Evolutionary conservation across 257 asterid genomes (phyloP), one percentile per base, ranked within the genome.

Genomic region (Salvia splendens): DNA sequence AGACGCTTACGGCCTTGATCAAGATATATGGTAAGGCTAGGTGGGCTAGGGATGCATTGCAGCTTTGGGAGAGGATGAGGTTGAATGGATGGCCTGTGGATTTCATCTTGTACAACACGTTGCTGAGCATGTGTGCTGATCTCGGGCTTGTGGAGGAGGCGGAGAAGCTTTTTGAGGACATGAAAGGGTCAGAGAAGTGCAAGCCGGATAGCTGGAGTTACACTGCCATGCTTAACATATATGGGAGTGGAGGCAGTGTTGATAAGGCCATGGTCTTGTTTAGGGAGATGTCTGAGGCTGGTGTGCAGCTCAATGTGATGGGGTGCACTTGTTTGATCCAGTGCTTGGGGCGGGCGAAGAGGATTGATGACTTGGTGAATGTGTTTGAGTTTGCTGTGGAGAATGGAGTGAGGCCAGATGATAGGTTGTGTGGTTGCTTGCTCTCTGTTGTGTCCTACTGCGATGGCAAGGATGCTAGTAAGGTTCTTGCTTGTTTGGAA

Each of bases 91-190:
- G 99, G 99, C 97, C 99, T 7, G 83, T 86, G 77, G 97, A 94
- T 70, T 88, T 90, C 77, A 82, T 88, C 43, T 60, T 94, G 81
- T 88, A 88, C 48, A 94, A 90, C 68, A 82, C 97, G 0, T 74
- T 94, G 89, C 69, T 94, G 72, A 88, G 92, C 71, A 90, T 88
- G 99, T 94, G 96, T 83, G 99, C 97, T 52, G 97, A 94, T 83
- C 81, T 94, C 61, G 99, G 97, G 16, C 76, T 94, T 75, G 89
- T 88, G 66, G 91, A 88, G 41, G 97, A 88, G 73, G 99, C 91
- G 0, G 97, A 88, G 76, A 77, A 47, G 10, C 67, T 94, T 63
- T 88, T 94, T 61, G 79, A 83, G 15, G 95, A 90, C 72, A 90
- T 94, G 99, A 90, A 85, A 73, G 83, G 65, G n/a, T 78, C 84